Base-by-base conservation (phyloP, 1,284 basidiomycete species). In the Xanthoconium separans region DNA sequence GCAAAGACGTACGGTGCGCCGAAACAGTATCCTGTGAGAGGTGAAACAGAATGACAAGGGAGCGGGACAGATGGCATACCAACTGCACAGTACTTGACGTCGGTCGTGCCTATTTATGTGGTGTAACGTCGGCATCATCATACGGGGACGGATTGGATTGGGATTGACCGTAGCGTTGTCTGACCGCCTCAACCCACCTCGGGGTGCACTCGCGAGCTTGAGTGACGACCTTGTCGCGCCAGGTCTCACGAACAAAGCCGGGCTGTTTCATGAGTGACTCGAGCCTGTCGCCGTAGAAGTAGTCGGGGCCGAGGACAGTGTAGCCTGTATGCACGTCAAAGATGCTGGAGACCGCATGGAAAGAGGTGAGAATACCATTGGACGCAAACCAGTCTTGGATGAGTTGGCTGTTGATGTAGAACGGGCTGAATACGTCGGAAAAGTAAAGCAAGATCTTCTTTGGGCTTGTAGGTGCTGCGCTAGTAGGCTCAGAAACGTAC, bases 271-370 rank as follows among this genome's bases (percentile, higher is more conserved):
- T 50, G 34, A 68, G 66, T 15, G 73, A 67, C n/a, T 74, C 63
- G 2, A 82, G 54, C 9, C 75, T 69, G 54, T 83, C 80, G 7
- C 82, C 82, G 56, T 82, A 74, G 64, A 84, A 81, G 62, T 82
- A 84, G 56, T 84, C 82, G 36, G 77, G 65, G 2, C 80, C 81
- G 10, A 82, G 65, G 2, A 84, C 80, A 44, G 71, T 68, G 63
- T 76, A 83, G 1, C 82, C 82, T 83, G 22, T 20, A n/a, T 11
- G 9, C 22, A n/a, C 18, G 45, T 57, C 3, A 44, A 8, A 12
- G 31, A 27, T 16, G 10, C 13, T 0, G 5, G 13, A 2, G 24
- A 3, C 2, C 29, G n/a, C 16, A 24, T 5, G n/a, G 9, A n/a
- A 29, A 11, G 12, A 22, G 63, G 7, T 1, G 1, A 11, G 18